Evolutionary conservation across 2,329 filamentous ascomycete genomes (phyloP), one percentile per base, ranked within the genome.

Genomic region (Colletotrichum viniferum): DNA sequence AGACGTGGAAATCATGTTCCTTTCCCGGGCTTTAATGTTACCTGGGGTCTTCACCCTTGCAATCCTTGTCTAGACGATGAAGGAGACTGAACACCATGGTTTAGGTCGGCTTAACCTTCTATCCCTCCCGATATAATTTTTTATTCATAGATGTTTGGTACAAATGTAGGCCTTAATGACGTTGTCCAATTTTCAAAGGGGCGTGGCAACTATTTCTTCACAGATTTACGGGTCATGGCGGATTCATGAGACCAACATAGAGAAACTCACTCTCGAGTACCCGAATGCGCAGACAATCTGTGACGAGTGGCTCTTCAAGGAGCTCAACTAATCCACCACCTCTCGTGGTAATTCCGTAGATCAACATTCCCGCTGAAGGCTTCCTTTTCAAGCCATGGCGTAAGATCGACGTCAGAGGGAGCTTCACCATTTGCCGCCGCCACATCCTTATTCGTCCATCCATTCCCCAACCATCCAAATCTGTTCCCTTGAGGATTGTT

Each of bases 101-200:
- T 52, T 3, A 21, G 5, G n/a, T 52, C 43, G 10, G n/a, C 9
- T 12, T n/a, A 0, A 48, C 2, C 9, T 21, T 48, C 5, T 3
- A 12, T 48, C 3, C 5, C 18, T 48, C 2, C 2, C 18, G 3
- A n/a, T 43, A 0, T 1, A 10, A 10, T 5, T 3, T n/a, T 1
- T 12, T n/a, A 7, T 12, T 10, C 9, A 43, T 43, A n/a, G 4
- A 18, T 4, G 5, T 43, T 43, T 10, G 3, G 8, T 7, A 9
- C 16, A 18, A 0, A 18, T 1, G 5, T 18, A 2, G 1, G 2
- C 3, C 7, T 30, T 30, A 2, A 30, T 30, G 18, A 43, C 2
- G 16, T n/a, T 9, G 18, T 5, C 18, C 9, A 48, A 48, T n/a
- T 5, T 12, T 1, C 18, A 7, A 48, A 6, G 4, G 9, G 9